Conservation (phyloP, 257 asterid species). For the Gynochthodes officinalis region DNA sequence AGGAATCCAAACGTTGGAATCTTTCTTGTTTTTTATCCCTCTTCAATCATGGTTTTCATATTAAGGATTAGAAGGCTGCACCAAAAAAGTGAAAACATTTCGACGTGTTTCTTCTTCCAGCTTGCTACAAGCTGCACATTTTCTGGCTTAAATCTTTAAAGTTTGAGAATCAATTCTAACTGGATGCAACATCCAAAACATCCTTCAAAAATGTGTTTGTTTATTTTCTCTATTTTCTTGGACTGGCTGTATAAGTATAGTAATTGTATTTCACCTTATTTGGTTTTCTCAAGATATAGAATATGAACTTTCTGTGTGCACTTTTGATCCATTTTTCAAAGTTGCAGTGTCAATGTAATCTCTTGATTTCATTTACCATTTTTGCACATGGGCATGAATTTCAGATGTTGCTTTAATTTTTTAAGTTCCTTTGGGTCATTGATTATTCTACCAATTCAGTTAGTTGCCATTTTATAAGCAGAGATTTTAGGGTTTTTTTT, state of each 20-base stretch:
- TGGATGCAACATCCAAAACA: background rate
- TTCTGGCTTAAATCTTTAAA: background rate
- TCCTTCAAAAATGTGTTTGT: background rate
- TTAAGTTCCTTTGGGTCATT: background rate
- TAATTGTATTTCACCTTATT: no score
- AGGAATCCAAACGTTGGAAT: background rate
- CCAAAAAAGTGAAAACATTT: background rate
- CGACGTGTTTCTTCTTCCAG: background rate
- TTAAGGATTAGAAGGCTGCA: background rate
- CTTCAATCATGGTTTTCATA: background rate
- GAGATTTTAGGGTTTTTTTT: background rate
- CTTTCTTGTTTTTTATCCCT: background rate
- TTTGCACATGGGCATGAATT: background rate
- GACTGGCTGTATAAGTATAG: background rate
- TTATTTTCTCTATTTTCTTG: background rate
- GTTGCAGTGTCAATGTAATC: background rate
- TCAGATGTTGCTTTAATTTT: background rate
- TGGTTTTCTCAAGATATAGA: background rate
- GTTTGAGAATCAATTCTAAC: background rate
- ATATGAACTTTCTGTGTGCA: background rate
- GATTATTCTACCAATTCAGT: background rate
- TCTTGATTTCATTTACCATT: background rate
- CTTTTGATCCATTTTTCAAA: background rate
- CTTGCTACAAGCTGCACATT: background rate
- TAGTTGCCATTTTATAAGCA: background rate